Evolutionary conservation across 768 basidiomycete species (phyloP), one percentile per base, ranked within the genome.

Genomic region (Podaxis pistillaris): DNA sequence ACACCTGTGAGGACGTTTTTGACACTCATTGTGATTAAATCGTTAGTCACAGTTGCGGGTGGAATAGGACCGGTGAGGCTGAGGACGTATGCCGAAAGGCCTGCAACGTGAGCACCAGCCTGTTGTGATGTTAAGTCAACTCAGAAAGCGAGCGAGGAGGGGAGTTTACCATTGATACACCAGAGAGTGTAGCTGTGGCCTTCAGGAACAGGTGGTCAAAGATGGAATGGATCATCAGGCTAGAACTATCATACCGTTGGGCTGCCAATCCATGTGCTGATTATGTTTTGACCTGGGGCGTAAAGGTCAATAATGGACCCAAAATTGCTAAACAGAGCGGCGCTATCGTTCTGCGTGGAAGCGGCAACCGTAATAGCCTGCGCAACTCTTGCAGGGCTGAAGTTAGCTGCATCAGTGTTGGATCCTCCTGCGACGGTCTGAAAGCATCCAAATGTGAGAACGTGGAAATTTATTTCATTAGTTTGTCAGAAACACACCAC

Each of bases 71-170:
- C 58, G 5, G 61, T 49, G 54, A 68, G 19, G 38, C 62, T 58
- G 15, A 65, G 60, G 15, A 65, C 38, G 56, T 67, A 65, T 9
- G 68, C 66, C 6, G 40, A 28, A n/a, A 68, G 62, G 26, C 64
- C 66, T 24, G 66, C 66, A 57, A 66, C 64, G 37, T 64, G 64
- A 28, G 67, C 64, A 12, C 58, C 64, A 26, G 67, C 62, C 67
- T 66, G 55, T 15, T 4, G 22, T 37, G 36, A 13, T 13, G 8
- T 1, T 22, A 49, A 19, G 9, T 37, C 19, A 53, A 61, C 50
- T 13, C 12, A 2, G 17, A 22, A 3, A 49, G 3, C 51, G 6
- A 53, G 44, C 26, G 17, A 13, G 30, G 40, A 38, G 52, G 41
- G 12, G 3, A 12, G 28, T 56, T 41, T 19, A 63, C 64, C 51